Conservation (phyloP, 2,329 filamentous ascomycete species). For the Colletotrichum gloeosporioides region DNA sequence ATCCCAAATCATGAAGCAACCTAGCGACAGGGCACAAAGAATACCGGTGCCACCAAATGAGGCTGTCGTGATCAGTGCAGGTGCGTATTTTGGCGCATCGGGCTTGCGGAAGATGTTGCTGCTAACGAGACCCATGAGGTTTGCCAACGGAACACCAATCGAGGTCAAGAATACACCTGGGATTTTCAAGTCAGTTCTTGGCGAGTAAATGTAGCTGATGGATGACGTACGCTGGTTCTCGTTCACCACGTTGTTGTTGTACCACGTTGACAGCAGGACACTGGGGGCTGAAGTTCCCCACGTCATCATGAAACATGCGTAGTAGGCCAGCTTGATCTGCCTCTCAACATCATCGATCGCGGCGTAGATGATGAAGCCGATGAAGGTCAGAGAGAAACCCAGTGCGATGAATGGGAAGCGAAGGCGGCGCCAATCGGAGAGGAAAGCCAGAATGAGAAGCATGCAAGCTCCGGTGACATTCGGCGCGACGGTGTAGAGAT, state of each 20-base stretch:
- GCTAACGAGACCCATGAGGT: conserved; percentile 75
- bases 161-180: conserved; percentile 36
- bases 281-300: conserved; percentile 80
- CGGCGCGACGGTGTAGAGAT: conserved; percentile 82
- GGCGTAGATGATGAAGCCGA: conserved; percentile 81
- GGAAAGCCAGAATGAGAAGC: conserved; percentile 74
- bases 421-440: conserved; percentile 65
- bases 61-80: conserved; percentile 68
- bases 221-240: conserved; percentile 74
- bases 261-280: conserved; percentile 70
- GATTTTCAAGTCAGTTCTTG: background rate
- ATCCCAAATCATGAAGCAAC: conserved; percentile 57
- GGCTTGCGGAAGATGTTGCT: conserved; percentile 72
- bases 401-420: conserved; percentile 72
- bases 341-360: conserved; percentile 65
- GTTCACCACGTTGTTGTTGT: conserved; percentile 84
- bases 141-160: conserved; percentile 76
- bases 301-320: conserved; percentile 81
- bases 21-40: conserved; percentile 26
- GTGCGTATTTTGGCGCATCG: conserved; percentile 71
- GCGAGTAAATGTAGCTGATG: conserved; percentile 40
- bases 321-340: conserved; percentile 43
- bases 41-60: conserved; percentile 67
- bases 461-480: conserved; percentile 77
- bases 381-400: conserved; percentile 76